A percentile compares a stretch with the other conserved stretches of the same genome.
These are phyloP conservation scores for Beauveria rudraprayagi DNA, from an alignment of 2,329 filamentous ascomycete species.

Conservation along the genomic window DNA sequence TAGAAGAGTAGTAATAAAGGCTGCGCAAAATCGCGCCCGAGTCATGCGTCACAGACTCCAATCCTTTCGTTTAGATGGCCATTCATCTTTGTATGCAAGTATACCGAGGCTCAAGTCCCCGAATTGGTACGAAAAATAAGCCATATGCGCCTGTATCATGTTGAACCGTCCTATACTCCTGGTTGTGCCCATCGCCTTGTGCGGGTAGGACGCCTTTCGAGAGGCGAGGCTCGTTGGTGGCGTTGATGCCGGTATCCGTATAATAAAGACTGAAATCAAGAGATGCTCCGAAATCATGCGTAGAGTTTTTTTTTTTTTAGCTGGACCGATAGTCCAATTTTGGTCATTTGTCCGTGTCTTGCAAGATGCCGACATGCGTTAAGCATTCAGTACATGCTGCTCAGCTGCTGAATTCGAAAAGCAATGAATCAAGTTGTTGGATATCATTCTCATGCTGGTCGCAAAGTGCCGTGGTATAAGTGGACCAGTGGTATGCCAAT, in stretches of 20 bases:
- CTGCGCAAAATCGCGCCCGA: background rate
- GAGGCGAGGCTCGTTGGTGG: background rate
- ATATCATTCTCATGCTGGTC: conserved; percentile 2
- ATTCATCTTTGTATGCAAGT: background rate
- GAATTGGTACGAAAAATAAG: background rate
- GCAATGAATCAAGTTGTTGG: background rate
- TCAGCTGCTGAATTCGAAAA: background rate
- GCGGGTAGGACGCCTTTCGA: background rate
- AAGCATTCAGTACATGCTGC: background rate
- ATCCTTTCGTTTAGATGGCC: background rate
- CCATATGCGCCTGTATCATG: background rate
- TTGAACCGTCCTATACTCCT: background rate
- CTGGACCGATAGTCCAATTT: background rate
- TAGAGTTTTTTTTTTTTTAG: background rate
- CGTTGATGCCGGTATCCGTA: background rate
- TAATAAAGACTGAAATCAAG: background rate
- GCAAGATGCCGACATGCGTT: background rate
- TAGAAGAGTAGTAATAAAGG: background rate
- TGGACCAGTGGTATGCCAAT: background rate
- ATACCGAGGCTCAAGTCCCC: background rate
- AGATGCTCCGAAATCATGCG: background rate
- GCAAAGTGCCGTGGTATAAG: background rate
- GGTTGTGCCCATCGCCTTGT: background rate
- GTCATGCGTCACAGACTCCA: background rate
- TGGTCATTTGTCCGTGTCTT: background rate